Base-by-base conservation (phyloP, 139 green algal genomes). In the Chlorella sp. region DNA sequence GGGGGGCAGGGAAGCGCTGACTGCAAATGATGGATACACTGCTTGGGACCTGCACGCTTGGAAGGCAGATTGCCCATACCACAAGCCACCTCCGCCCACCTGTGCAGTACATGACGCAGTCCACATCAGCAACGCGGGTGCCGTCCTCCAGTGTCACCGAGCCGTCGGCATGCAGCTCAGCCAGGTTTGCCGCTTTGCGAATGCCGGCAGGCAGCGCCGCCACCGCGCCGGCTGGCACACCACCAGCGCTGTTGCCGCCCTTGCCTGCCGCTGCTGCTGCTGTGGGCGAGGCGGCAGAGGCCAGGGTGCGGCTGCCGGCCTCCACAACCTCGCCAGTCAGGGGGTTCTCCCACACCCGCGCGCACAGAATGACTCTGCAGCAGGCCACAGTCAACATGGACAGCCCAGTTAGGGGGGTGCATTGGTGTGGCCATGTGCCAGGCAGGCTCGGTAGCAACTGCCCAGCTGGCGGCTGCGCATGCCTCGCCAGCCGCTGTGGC, bases 331-430 rank as follows among this genome's bases (percentile, higher is more conserved):
- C 41, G 47, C 75, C 62, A 12, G 81, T 88, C 23, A 81, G 81
- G 4, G 85, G 85, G 73, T 90, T 89, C 41, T 91, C 63, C 88
- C 89, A 96, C 4, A 39, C 72, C 4, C 93, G 82, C 0, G 90
- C 89, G 36, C 80, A 92, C n/a, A 96, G 82, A 63, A 94, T 90
- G 34, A 96, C 93, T 80, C 83, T 92, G 81, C 81, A 76, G 74
- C 4, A 63, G 57, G 17, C 34, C 44, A 55, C 44, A 55, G 44
- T 7, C n/a, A n/a, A n/a, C n/a, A n/a, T n/a, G n/a, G n/a, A n/a
- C n/a, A n/a, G n/a, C n/a, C n/a, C 7, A 51, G 44, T 51, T 6
- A 51, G 44, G 44, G 6, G 9, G 44, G 44, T 51, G 44, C 44
- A 51, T 51, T 51, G 44, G 44, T 51, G 6, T 6, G 9, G 44